Percentiles rank a stretch among this genome's conserved stretches.
These are phyloP conservation scores for Fallopia convolvulus DNA, from an alignment of 148 eudicot species.

Conservation along the genomic window DNA sequence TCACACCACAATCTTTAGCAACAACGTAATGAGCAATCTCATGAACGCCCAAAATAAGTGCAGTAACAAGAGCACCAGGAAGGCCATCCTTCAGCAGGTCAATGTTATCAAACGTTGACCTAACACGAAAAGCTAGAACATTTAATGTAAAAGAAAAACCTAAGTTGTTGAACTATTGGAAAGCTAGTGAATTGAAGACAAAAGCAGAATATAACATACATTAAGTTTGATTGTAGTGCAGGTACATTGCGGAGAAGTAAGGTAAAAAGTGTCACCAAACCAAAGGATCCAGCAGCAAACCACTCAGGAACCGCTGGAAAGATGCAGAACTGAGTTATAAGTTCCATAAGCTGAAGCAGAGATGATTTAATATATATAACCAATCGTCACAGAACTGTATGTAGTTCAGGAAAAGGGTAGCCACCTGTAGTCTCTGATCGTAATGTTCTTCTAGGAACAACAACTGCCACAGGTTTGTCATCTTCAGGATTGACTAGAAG, in stretches of 20 bases:
- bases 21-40: conserved; percentile 81
- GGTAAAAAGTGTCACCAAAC: conserved; percentile 90
- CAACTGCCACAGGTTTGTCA: conserved; percentile 97
- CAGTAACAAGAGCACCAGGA: conserved; percentile 91
- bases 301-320: conserved; percentile 90
- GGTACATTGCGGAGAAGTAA: conserved; percentile 93
- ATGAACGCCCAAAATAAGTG: conserved; percentile 72
- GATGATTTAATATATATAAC: conserved; percentile 11
- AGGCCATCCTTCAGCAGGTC: conserved; percentile 76
- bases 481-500: conserved; percentile 91
- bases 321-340: conserved; percentile 9
- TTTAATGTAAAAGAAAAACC: neutral
- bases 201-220: conserved; percentile 38
- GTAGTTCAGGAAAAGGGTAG: conserved; percentile 1
- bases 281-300: conserved; percentile 94
- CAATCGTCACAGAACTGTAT: neutral
- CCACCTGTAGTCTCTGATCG: conserved; percentile 91
- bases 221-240: conserved; percentile 68
- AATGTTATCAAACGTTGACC: conserved; percentile 73
- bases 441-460: conserved; percentile 81
- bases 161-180: neutral
- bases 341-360: neutral
- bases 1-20: conserved; percentile 62
- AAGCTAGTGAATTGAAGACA: neutral
- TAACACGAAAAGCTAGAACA: conserved; percentile 27